Conservation (phyloP, 352 stramenopile species). For the Globisporangium radiosum region DNA sequence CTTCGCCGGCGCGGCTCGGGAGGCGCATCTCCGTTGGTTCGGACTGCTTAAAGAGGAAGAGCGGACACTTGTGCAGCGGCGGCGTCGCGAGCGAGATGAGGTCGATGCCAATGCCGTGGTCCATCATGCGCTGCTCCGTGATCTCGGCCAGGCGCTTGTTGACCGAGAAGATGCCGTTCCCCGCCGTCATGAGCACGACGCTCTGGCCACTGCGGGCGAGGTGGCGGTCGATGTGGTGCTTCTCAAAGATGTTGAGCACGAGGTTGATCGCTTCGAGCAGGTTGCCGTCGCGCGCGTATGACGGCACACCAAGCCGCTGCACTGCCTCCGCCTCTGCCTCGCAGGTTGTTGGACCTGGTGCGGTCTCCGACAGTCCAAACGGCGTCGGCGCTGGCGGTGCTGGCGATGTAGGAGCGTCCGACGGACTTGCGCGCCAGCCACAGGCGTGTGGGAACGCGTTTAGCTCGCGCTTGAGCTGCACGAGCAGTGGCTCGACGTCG, state of each 20-base stretch:
- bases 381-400: background rate
- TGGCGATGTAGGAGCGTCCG: constrained; percentile 18
- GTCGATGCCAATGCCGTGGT: constrained; percentile 98
- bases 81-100: constrained; percentile 93
- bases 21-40: constrained; percentile 58
- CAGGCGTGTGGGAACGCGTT: constrained; percentile 68
- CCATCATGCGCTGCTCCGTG: constrained; percentile 99
- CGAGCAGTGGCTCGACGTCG: constrained; percentile 60
- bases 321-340: constrained; percentile 1
- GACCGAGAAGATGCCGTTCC: constrained; percentile 95
- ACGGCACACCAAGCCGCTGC: constrained; percentile 42
- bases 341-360: background rate
- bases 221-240: constrained; percentile 98
- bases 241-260: constrained; percentile 97
- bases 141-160: constrained; percentile 94
- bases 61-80: constrained; percentile 95
- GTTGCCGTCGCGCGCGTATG: constrained; percentile 87
- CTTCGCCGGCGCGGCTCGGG: constrained; percentile 32
- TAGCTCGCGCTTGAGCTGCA: constrained; percentile 73
- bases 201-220: constrained; percentile 93
- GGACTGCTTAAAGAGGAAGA: constrained; percentile 95
- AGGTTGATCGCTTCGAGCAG: constrained; percentile 98
- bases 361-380: constrained; percentile 6
- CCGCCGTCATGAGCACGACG: constrained; percentile 94
- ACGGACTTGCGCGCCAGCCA: constrained; percentile 44